Evolutionary conservation across 805 yeast genomes (phyloP).

Genomic region (Henningerozyma blattae): DNA sequence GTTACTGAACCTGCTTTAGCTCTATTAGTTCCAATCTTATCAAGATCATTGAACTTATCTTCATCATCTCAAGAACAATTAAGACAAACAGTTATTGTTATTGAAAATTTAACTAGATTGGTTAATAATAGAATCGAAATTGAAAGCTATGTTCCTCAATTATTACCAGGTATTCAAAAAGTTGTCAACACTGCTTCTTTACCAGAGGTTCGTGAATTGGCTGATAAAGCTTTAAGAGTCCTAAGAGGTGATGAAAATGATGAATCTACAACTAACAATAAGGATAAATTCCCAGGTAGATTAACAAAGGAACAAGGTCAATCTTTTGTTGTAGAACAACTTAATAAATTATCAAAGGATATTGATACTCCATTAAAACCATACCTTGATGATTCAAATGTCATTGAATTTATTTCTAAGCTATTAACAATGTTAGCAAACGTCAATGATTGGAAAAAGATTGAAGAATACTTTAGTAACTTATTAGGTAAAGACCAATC

Average conservation of each 20-base stretch:
- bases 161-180: conserved; percentile 84
- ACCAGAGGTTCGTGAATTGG: conserved; percentile 94
- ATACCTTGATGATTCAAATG: conserved; percentile 20
- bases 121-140: conserved; percentile 91
- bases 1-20: conserved; percentile 94
- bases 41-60: conserved; percentile 69
- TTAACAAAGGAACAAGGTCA: conserved; percentile 43
- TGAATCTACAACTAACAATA: conserved; percentile 31
- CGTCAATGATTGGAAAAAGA: conserved; percentile 60
- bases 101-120: conserved; percentile 89
- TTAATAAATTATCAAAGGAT: conserved; percentile 5
- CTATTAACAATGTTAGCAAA: conserved; percentile 52
- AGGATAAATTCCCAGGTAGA: conserved; percentile 66
- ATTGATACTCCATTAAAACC: conserved; percentile 4
- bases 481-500: conserved; percentile 25
- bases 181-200: conserved; percentile 83
- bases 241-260: conserved; percentile 77
- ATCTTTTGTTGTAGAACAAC: conserved; percentile 27
- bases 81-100: conserved; percentile 91
- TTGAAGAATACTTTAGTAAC: conserved; percentile 40
- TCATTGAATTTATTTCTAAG: conserved; percentile 38
- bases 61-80: conserved; percentile 91
- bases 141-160: conserved; percentile 71
- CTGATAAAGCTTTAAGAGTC: conserved; percentile 73
- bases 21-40: conserved; percentile 81